These are phyloP conservation scores for Lantana camara DNA, from an alignment of 257 asterid species.

Conservation along the genomic window DNA sequence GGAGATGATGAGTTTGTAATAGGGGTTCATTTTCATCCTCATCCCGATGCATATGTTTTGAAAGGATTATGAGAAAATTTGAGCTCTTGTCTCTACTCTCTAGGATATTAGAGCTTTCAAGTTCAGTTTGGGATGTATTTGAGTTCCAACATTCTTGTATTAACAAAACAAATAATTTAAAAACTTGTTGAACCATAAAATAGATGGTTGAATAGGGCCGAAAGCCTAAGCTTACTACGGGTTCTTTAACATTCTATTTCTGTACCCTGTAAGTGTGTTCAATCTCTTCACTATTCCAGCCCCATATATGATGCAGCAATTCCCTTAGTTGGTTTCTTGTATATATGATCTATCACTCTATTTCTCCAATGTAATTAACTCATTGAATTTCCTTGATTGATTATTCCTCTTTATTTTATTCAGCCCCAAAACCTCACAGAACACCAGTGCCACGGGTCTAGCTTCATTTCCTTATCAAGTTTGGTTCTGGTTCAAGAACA, in stretches of 20 bases:
- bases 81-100: neutral
- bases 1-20: neutral
- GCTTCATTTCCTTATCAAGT: conserved; percentile 17
- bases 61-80: neutral
- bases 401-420: conserved; percentile 23
- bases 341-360: neutral
- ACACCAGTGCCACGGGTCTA: conserved; percentile 38
- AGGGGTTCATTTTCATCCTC: conserved; percentile 1
- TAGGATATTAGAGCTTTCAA: neutral
- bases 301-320: neutral
- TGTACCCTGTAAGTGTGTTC: neutral
- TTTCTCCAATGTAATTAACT: conserved; percentile 7
- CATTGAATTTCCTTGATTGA: conserved; percentile 6
- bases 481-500: conserved; percentile 21
- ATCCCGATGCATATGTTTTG: neutral
- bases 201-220: neutral
- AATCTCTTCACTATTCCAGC: conserved; percentile 10
- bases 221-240: too few species aligned
- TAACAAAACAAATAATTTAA: neutral
- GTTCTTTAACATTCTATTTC: neutral
- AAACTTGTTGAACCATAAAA: neutral
- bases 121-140: neutral
- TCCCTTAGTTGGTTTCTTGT: neutral
- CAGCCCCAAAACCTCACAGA: conserved; percentile 91
- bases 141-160: conserved; percentile 13